Evolutionary conservation across 2,329 filamentous ascomycete genomes (phyloP), one percentile per base, ranked within the genome.

Genomic region (Aspergillus clavatus): DNA sequence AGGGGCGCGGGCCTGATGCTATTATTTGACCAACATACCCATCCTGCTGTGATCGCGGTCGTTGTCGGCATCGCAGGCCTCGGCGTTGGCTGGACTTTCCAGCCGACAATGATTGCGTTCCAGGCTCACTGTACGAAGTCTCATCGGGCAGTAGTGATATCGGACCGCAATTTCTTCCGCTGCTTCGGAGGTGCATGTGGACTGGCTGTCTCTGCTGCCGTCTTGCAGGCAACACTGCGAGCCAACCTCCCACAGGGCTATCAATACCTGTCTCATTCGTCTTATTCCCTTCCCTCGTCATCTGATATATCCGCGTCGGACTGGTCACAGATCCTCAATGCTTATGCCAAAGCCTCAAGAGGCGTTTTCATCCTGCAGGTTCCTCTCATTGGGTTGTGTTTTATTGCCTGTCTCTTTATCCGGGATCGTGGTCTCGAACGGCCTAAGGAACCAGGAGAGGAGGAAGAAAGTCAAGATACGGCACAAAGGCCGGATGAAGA

Each of bases 81-180:
- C 2, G 79, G 80, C 7, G 66, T 80, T 1, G 81, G 81, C 1
- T 72, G 69, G 46, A 68, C 71, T 4, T 76, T 77, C 50, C 75
- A 78, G 47, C 74, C 75, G 3, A 74, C 71, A 0, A 67, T 84
- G 0, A 72, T 83, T 4, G 81, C 80, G 1, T 60, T 79, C 11
- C 79, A 82, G 57, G 77, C 79, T 0, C 78, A 83, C 57, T 75
- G 72, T 18, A 67, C 71, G 1, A 80, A 79, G 56, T 64, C 73
- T 0, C 75, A 83, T 35, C 72, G 81, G 16, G 81, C 82, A 1
- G 76, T 84, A 1, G 75, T 82, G 16, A 83, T 82, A 27, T 79
- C 78, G 2, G 76, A 77, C 41, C 72, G 81, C 1, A 84, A 84
- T 53, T 84, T 84, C 57, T 71, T 83, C 48, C 75, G 82, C 6